Base-by-base conservation (phyloP, 805 yeast genomes). In the Isabelozyma gotoi region DNA sequence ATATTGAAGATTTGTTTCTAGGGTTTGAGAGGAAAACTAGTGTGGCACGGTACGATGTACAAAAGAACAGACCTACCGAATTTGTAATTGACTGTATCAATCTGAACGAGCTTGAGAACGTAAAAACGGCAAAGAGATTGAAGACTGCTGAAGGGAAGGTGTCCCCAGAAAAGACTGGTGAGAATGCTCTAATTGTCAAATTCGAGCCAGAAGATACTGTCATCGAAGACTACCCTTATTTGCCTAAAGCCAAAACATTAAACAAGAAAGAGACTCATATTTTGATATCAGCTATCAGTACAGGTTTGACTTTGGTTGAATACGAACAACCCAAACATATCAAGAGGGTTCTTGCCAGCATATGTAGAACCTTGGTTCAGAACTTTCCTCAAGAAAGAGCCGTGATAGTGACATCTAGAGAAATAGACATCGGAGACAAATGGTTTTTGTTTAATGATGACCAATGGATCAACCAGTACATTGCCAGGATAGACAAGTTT, bases 361-460 rank as follows among this genome's bases (percentile, higher is more conserved):
- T 46, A 2, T 21, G 45, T 12, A 12, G 17, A 2, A 19, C 43
- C 18, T 29, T 47, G 20, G 19, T 20, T 7, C 29, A 40, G 12
- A 46, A 45, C 11, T 43, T 52, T 16, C 48, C 55, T 17, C 39
- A 42, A 2, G 50, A 51, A 16, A 39, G 55, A 27, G 41, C 47
- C 2, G 40, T 57, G 24, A n/a, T 24, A 5, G 5, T 24, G n/a
- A 24, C 19, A 11, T 19, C 17, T 7, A 16, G 12, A 5, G 21
- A 18, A 4, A 21, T 14, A 15, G 18, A 20, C 7, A 14, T 12
- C 7, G 31, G 20, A n/a, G 31, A 19, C 7, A 6, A 4, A 10
- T 20, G 29, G 39, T 36, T 36, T 16, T 12, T 11, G n/a, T 36
- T 19, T 16, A 20, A 20, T 14, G 32, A 36, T 12, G 11, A 8